A percentile compares a stretch with the other conserved stretches of the same genome.
phyloP scores from a whole-genome alignment of 768 basidiomycete genomes.

The Rhizopogon roseolus region DNA sequence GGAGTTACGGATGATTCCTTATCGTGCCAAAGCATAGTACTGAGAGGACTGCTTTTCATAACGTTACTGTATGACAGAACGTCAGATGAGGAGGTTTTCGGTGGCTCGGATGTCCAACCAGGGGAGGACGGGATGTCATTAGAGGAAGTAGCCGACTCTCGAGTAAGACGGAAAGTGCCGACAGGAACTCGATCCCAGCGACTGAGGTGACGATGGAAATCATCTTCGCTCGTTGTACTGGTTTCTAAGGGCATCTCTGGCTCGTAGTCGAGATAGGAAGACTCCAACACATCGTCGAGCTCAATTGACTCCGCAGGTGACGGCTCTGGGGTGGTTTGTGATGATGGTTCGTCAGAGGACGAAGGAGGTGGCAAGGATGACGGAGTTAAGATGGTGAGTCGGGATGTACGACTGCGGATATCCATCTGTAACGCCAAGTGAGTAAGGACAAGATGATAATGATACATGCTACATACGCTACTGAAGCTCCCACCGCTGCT shows the following conservation, averaged over 20 bases:
- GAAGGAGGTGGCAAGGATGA: constrained; percentile 25
- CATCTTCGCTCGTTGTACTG: constrained; percentile 30
- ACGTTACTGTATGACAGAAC: constrained; percentile 30
- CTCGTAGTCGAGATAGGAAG: constrained; percentile 64
- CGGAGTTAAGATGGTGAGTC: constrained; percentile 28
- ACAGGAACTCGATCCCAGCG: constrained; percentile 77
- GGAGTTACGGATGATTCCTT: constrained; percentile 14
- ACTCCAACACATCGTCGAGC: constrained; percentile 74
- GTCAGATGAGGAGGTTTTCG: constrained; percentile 14
- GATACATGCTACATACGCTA: constrained; percentile 26
- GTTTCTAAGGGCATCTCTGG: constrained; percentile 29
- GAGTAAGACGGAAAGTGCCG: constrained; percentile 65
- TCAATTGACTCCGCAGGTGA: constrained; percentile 45
- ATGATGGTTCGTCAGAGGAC: constrained; percentile 32
- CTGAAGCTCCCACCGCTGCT: constrained; percentile 29
- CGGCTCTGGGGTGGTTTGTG: constrained; percentile 30
- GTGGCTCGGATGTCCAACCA: constrained; percentile 23
- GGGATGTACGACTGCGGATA: constrained; percentile 27
- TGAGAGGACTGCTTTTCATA: constrained; percentile 52
- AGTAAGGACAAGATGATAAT: constrained; percentile 4
- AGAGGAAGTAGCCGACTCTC: constrained; percentile 22
- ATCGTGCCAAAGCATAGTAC: constrained; percentile 49
- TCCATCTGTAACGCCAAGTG: constrained; percentile 18
- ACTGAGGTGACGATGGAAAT: constrained; percentile 39
- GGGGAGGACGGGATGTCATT: constrained; percentile 23